Conservation (phyloP, 2,329 filamentous ascomycete genomes). For the Fusarium equiseti region DNA sequence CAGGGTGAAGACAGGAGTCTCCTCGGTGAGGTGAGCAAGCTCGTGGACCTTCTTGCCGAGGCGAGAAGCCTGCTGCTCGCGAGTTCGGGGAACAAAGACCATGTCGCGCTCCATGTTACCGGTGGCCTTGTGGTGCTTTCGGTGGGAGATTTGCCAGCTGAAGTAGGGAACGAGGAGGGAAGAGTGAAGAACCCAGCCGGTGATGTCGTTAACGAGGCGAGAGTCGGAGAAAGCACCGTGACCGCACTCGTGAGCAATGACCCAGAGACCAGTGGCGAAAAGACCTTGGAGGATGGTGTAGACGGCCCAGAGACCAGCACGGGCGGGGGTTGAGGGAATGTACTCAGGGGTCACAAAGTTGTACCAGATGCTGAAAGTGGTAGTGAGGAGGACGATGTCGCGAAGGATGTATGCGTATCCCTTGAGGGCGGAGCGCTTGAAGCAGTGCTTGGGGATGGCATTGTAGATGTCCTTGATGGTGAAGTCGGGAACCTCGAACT, state of each 20-base stretch:
- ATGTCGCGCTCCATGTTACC: constrained; percentile 98
- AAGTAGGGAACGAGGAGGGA: constrained; percentile 94
- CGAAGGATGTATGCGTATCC: constrained; percentile 87
- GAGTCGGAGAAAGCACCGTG: constrained; percentile 97
- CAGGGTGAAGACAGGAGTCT: constrained; percentile 88
- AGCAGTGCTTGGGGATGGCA: constrained; percentile 98
- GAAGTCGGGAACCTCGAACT: constrained; percentile 93
- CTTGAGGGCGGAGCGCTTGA: constrained; percentile 81
- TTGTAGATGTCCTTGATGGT: constrained; percentile 98
- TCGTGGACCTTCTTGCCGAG: constrained; percentile 83
- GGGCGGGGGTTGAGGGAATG: constrained; percentile 76
- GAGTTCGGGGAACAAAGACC: constrained; percentile 97
- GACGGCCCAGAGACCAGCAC: constrained; percentile 72
- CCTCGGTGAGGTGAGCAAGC: constrained; percentile 89
- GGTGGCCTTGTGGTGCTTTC: constrained; percentile 99
- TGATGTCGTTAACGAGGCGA: constrained; percentile 88
- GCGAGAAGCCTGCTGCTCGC: constrained; percentile 81
- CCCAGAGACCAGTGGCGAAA: constrained; percentile 94
- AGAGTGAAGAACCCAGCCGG: constrained; percentile 93
- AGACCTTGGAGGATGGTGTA: constrained; percentile 89
- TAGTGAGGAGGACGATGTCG: constrained; percentile 77
- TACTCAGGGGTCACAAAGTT: constrained; percentile 88
- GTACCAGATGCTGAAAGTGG: constrained; percentile 89
- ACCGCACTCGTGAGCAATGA: constrained; percentile 97
- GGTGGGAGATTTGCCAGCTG: constrained; percentile 99